Percentiles rank a stretch among this genome's conserved stretches.
Evolutionary conservation across 805 yeast species (phyloP).

Genomic region (Nakazawaea laoshanensis): DNA sequence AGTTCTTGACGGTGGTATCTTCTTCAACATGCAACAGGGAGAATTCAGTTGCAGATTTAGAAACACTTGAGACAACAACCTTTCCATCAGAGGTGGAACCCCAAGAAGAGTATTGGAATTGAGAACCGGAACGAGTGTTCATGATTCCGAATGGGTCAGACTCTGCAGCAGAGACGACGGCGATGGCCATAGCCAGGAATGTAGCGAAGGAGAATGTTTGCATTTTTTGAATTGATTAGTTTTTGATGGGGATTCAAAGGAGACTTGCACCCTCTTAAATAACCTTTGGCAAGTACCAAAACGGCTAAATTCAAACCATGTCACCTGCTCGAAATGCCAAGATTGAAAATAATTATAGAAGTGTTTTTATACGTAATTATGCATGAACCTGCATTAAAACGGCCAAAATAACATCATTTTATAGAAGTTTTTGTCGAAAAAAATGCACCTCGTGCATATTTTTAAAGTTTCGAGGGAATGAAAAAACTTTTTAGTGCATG

Average conservation of each 20-base stretch:
- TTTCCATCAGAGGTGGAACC: constrained; percentile 1
- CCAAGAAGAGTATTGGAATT: constrained; percentile 7
- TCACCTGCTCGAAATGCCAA: no score
- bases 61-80: not conserved
- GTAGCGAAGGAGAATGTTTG: constrained; percentile 7
- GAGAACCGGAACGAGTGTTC: constrained; percentile 10
- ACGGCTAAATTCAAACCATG: no score
- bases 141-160: constrained; percentile 5
- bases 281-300: not conserved
- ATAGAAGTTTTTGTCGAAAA: no score
- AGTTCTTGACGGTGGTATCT: constrained; percentile 5
- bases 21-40: not conserved
- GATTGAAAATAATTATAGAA: no score
- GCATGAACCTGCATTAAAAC: no score
- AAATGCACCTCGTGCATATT: no score
- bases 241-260: not conserved
- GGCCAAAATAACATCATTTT: no score
- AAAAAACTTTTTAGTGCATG: no score
- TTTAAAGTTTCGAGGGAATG: no score
- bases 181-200: constrained; percentile 3
- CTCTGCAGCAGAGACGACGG: constrained; percentile 2
- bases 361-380: no score
- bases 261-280: not conserved
- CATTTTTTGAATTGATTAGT: constrained; percentile 3
- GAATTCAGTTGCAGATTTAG: constrained; percentile 1